Base-by-base conservation (phyloP, 78 protist species). In the Dictyostelium capitatum region DNA sequence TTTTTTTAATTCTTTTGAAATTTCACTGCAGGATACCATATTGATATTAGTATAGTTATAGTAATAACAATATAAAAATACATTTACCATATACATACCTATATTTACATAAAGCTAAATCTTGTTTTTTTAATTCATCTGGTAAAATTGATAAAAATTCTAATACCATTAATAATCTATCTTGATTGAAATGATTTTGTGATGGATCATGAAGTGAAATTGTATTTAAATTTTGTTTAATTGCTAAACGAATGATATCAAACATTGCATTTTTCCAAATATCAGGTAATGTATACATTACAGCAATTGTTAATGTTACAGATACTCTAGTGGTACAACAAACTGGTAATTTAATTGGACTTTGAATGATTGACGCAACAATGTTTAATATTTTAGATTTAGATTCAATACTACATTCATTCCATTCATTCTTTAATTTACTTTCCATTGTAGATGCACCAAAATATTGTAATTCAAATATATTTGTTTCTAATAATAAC, bases 391-490 rank as follows among this genome's bases (percentile, higher is more conserved):
- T 62, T 2, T 62, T 56, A 2, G 72, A n/a, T 46, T 77, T 87
- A 51, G 50, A 50, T 32, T 74, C 93, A 4, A 59, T 56, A 2
- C 53, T 54, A 17, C 69, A 30, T 62, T 43, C 46, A 25, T 15
- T 62, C 93, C 93, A 87, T 70, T 87, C 93, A 75, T 65, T 70
- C 57, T 77, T 74, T 48, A 87, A 32, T 64, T 87, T 87, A 12
- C 80, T 28, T 25, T 87, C 93, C 64, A 87, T 64, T 46, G 93
- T 87, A 2, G 93, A 87, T 77, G 93, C 93, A 25, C 93, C 93
- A 65, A 87, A 87, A 28, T 59, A 87, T 64, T 87, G 93, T 77
- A 87, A 51, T 65, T 87, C 93, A 57, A 77, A 37, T 9, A 87
- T 62, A 87, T 59, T 64, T 11, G 93, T 23, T 25, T 87, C 93